Percentiles rank a stretch among this genome's conserved stretches.
Evolutionary conservation across 192 early-diverging fungal genomes (phyloP).

Genomic region (Allomyces macrogynus): DNA sequence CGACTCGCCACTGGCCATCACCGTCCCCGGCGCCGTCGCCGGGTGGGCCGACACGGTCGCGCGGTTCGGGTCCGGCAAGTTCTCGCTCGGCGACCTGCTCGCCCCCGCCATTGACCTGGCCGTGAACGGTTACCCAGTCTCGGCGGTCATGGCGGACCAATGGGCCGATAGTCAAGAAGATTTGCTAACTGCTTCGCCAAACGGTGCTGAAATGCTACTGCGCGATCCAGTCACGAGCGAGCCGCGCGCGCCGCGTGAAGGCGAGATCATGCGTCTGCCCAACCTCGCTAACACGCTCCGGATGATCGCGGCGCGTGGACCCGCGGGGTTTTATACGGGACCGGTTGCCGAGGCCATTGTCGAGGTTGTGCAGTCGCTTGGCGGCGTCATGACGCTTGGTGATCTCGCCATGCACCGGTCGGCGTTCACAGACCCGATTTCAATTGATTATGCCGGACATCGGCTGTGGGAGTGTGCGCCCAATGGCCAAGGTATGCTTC

Average conservation of each 20-base stretch:
- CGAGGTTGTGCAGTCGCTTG: constrained; percentile 19
- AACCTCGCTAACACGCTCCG: constrained; percentile 23
- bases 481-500: constrained; percentile 33
- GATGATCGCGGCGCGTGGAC: constrained; percentile 21
- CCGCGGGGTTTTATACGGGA: constrained; percentile 47
- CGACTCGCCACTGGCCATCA: constrained; percentile 24
- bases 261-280: constrained; percentile 39
- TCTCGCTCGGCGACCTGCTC: constrained; percentile 27
- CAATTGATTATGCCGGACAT: constrained; percentile 33
- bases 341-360: constrained; percentile 44
- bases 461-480: constrained; percentile 51
- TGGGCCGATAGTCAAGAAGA: constrained; percentile 2
- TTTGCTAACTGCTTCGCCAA: constrained; percentile 9
- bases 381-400: constrained; percentile 40
- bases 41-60: constrained; percentile 49
- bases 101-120: constrained; percentile 47
- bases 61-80: constrained; percentile 36
- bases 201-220: constrained; percentile 25
- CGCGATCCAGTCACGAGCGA: constrained; percentile 6
- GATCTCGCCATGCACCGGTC: constrained; percentile 37
- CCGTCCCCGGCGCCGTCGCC: constrained; percentile 53
- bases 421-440: constrained; percentile 32
- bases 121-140: constrained; percentile 41
- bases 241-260: constrained; percentile 25
- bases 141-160: constrained; percentile 23